phyloP scores from a whole-genome alignment of 2,329 filamentous ascomycete genomes.

The Aspergillus sp. region DNA sequence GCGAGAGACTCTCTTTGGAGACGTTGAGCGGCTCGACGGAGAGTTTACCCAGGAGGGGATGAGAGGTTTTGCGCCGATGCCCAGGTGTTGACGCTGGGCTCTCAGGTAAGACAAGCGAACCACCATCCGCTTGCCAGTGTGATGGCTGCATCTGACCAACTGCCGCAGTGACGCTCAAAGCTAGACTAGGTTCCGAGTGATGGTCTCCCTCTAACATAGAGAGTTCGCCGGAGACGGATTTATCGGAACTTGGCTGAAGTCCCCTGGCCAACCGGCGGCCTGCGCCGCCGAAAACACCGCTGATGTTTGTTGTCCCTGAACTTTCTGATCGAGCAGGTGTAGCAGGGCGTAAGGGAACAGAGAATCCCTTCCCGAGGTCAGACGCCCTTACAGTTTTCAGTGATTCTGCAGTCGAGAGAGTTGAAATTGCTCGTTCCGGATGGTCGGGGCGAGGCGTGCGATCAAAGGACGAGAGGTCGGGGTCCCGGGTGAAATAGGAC shows the following conservation, averaged over 20 bases:
- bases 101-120: conserved; percentile 20
- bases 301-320: conserved; percentile 38
- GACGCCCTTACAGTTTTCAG: conserved; percentile 49
- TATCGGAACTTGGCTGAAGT: conserved; percentile 39
- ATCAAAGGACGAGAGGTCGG: conserved; percentile 26
- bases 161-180: conserved; percentile 50
- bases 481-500: conserved; percentile 42
- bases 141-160: conserved; percentile 48
- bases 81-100: conserved; percentile 21
- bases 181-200: conserved; percentile 49
- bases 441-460: conserved; percentile 41
- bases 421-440: conserved; percentile 47
- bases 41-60: conserved; percentile 37
- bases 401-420: conserved; percentile 52
- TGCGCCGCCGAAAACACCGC: conserved; percentile 47
- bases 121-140: conserved; percentile 39
- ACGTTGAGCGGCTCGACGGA: conserved; percentile 41
- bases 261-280: conserved; percentile 41
- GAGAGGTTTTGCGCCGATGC: conserved; percentile 43
- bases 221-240: conserved; percentile 40
- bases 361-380: conserved; percentile 28
- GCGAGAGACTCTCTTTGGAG: conserved; percentile 40
- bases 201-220: conserved; percentile 40
- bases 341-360: conserved; percentile 30
- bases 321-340: conserved; percentile 37